Evolutionary conservation across 2,329 filamentous ascomycete genomes (phyloP).

Genomic region (Escovopsis sp.): DNA sequence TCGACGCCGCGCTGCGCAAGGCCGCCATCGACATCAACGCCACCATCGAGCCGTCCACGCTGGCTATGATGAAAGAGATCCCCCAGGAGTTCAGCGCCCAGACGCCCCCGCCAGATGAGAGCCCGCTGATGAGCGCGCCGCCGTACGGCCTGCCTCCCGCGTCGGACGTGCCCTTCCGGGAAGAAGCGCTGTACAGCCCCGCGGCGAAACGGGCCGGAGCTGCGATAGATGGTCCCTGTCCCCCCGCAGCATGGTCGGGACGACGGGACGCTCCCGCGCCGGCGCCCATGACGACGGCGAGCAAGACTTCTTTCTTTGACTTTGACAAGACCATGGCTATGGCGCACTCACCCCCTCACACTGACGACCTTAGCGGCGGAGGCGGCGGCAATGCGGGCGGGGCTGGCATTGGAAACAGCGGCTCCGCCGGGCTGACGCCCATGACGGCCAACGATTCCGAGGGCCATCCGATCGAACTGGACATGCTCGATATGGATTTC

Average conservation of each 20-base stretch:
- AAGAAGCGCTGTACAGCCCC: too few relatives aligned
- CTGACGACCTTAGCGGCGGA: constrained; percentile 13
- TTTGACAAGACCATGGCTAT: constrained; percentile 10
- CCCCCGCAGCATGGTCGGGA: too few relatives aligned
- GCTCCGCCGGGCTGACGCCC: constrained; percentile 27
- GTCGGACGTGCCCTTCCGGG: constrained; percentile 10
- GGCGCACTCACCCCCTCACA: constrained; percentile 27
- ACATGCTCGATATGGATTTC: constrained; percentile 29
- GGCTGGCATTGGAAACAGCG: constrained; percentile 10
- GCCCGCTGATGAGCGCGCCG: constrained; percentile 26
- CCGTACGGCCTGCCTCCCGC: constrained; percentile 6
- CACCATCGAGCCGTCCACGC: constrained; percentile 17
- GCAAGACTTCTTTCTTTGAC: constrained; percentile 21
- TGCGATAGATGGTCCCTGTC: too few relatives aligned
- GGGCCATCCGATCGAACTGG: constrained; percentile 19
- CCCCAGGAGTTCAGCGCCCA: constrained; percentile 24
- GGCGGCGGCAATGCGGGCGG: too few relatives aligned
- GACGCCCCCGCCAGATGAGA: constrained; percentile 39
- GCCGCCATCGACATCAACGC: constrained; percentile 57
- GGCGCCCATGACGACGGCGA: background rate
- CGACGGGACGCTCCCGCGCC: background rate
- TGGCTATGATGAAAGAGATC: constrained; percentile 21
- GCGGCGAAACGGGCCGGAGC: too few relatives aligned
- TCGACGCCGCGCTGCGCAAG: constrained; percentile 83
- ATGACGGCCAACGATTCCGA: constrained; percentile 30